Conservation (phyloP, 305 asterid genomes). For the Fraxinus greggii region DNA sequence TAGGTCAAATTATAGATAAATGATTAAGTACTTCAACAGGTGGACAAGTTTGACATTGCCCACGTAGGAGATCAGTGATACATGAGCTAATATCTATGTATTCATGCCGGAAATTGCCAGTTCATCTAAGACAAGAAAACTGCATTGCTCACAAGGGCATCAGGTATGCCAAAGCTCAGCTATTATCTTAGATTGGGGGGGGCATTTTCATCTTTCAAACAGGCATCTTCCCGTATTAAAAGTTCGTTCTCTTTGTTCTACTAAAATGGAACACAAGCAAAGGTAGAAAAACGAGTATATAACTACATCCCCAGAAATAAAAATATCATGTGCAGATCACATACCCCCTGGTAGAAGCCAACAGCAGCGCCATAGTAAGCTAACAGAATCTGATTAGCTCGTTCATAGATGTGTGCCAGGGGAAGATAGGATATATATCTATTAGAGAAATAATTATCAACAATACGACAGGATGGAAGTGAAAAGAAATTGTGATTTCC, state of each 20-base stretch:
- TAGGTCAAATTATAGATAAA: background rate
- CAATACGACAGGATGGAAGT: conserved; percentile 13
- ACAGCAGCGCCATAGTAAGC: conserved; percentile 71
- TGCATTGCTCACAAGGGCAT: conserved; percentile 4
- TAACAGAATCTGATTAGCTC: conserved; percentile 70
- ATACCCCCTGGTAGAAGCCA: conserved; percentile 99
- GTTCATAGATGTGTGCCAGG: conserved; percentile 97
- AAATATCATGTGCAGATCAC: conserved; percentile 23
- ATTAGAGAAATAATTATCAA: conserved; percentile 28
- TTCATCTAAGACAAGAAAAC: conserved; percentile 12
- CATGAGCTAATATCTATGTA: background rate
- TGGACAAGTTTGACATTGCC: conserved; percentile 7
- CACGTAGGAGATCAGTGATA: conserved; percentile 18
- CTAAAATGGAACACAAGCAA: conserved; percentile 17
- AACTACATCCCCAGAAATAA: conserved; percentile 6
- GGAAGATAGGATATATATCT: conserved; percentile 98
- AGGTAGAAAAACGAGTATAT: conserved; percentile 16
- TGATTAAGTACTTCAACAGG: background rate
- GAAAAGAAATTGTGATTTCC: conserved; percentile 22
- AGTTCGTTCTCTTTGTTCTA: background rate
- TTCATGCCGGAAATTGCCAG: conserved; percentile 11
- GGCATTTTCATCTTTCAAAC: conserved; percentile 9
- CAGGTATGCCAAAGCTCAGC: conserved; percentile 4
- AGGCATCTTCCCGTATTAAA: background rate
- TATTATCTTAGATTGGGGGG: background rate